These are phyloP conservation scores for Candida maris DNA, from an alignment of 805 yeast species.

Conservation along the genomic window DNA sequence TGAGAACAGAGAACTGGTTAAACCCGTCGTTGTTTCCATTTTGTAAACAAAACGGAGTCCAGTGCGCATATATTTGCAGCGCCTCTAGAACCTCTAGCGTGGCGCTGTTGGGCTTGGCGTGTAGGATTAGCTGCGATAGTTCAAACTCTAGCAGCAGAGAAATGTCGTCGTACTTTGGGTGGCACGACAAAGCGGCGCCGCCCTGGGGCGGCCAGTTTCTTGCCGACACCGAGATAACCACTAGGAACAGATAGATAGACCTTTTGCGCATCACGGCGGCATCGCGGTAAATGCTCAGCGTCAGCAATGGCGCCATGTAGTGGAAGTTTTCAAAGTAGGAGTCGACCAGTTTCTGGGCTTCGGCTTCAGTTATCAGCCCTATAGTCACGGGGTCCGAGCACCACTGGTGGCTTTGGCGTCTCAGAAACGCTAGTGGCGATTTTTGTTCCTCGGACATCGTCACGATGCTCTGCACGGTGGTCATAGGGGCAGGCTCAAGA, in stretches of 20 bases:
- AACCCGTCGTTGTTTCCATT: conserved; percentile 2
- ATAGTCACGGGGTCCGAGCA: conserved; percentile 13
- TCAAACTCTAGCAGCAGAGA: conserved; percentile 12
- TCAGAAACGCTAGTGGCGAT: conserved; percentile 10
- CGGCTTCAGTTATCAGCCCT: conserved; percentile 6
- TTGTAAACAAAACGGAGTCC: conserved; percentile 11
- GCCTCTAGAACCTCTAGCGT: conserved; percentile 16
- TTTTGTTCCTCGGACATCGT: conserved; percentile 5
- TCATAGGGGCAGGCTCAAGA: conserved; percentile 14
- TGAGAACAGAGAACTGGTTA: conserved; percentile 15
- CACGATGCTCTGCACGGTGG: conserved; percentile 14
- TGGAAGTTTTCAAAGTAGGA: conserved; percentile 13
- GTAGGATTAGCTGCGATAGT: conserved; percentile 8
- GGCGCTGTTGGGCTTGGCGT: conserved; percentile 9
- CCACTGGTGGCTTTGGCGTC: conserved; percentile 10
- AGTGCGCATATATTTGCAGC: conserved; percentile 16
- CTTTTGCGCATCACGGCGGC: conserved; percentile 11
- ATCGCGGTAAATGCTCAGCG: conserved; percentile 10
- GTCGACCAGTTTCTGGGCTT: conserved; percentile 14
- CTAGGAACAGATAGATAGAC: conserved; percentile 12
- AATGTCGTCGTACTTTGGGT: conserved; percentile 10
- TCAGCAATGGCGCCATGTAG: conserved; percentile 16
- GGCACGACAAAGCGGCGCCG: background rate
- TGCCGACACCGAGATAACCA: conserved; percentile 12
- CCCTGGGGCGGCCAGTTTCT: conserved; percentile 6